A percentile compares a stretch with the other conserved stretches of the same genome.
phyloP scores from a whole-genome alignment of 2,329 filamentous ascomycete species.

The Aspergillus ochraceoroseus region DNA sequence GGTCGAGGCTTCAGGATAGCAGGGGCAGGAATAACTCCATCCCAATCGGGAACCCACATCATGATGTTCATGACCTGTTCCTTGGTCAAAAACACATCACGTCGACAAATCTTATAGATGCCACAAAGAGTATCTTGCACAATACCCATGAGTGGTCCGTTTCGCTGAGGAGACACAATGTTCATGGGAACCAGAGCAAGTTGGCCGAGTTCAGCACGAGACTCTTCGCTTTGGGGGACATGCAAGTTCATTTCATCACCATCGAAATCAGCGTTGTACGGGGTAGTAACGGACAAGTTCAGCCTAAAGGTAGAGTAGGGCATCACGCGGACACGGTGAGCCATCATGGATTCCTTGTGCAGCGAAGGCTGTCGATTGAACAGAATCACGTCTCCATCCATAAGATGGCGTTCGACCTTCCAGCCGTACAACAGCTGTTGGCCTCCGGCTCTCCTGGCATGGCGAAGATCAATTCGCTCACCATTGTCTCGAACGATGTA shows the following conservation, averaged over 20 bases:
- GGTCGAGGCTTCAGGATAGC: conserved; percentile 91
- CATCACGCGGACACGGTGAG: conserved; percentile 94
- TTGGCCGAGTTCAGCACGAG: conserved; percentile 87
- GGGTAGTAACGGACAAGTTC: conserved; percentile 94
- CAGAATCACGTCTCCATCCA: conserved; percentile 95
- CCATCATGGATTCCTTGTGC: conserved; percentile 99
- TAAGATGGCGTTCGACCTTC: conserved; percentile 96
- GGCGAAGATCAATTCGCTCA: conserved; percentile 87
- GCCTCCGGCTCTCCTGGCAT: conserved; percentile 75
- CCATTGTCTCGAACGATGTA: conserved; percentile 94
- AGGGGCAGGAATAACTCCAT: conserved; percentile 85
- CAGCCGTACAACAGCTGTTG: conserved; percentile 92
- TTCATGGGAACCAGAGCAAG: conserved; percentile 97
- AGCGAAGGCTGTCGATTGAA: conserved; percentile 99
- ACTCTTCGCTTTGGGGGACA: conserved; percentile 96
- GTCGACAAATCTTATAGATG: conserved; percentile 91
- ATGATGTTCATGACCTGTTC: conserved; percentile 94
- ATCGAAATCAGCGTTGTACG: conserved; percentile 99
- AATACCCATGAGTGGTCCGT: conserved; percentile 97
- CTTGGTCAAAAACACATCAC: conserved; percentile 85
- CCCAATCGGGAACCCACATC: conserved; percentile 97
- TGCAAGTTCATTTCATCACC: conserved; percentile 99
- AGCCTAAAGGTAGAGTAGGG: conserved; percentile 98
- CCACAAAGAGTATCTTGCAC: conserved; percentile 96
- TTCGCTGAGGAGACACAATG: conserved; percentile 96